Base-by-base conservation (phyloP, 768 basidiomycete genomes). In the Boletales sp. region DNA sequence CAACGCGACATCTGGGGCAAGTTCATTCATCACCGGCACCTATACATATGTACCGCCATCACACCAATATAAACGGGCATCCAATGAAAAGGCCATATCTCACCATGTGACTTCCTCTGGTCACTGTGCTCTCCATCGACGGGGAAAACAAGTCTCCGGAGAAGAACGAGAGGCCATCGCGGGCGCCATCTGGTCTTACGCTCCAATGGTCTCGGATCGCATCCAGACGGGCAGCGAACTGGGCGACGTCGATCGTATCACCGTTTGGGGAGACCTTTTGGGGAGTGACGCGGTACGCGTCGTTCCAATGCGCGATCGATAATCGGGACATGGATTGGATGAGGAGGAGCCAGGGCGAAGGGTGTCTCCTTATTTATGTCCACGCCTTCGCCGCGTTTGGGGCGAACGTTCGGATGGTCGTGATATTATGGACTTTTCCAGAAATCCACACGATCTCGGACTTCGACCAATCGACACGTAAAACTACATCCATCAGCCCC, bases 91-190 rank as follows among this genome's bases (percentile, higher is more conserved):
- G 14, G 17, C n/a, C 34, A 7, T 4, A 17, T 57, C 74, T 48
- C 57, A 90, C 91, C 90, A 93, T 90, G 79, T 93, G 91, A 59
- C 86, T 89, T 41, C 92, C 92, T 64, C 92, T 75, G 6, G 92
- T 93, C 33, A 95, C 84, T 5, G 87, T 84, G 55, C 86, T 89
- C 69, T 94, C 93, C 1, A 90, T 77, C 2, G 87, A 90, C 0
- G 92, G 93, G 19, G 87, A 84, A 65, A 94, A 94, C 11, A 91
- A 73, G 66, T 95, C 93, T 8, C 93, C 93, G 33, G 90, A 93
- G 68, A 94, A 96, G 5, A 96, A 69, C 0, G 86, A 74, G 8
- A 96, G 71, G 0, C 92, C 92, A 59, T 91, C 86, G 55, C 73
- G 74, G 42, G 72, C 69, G 6, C 79, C 78, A 54, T 82, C 78